phyloP scores from a whole-genome alignment of 768 basidiomycete species.

The Leccinum barrowsii region DNA sequence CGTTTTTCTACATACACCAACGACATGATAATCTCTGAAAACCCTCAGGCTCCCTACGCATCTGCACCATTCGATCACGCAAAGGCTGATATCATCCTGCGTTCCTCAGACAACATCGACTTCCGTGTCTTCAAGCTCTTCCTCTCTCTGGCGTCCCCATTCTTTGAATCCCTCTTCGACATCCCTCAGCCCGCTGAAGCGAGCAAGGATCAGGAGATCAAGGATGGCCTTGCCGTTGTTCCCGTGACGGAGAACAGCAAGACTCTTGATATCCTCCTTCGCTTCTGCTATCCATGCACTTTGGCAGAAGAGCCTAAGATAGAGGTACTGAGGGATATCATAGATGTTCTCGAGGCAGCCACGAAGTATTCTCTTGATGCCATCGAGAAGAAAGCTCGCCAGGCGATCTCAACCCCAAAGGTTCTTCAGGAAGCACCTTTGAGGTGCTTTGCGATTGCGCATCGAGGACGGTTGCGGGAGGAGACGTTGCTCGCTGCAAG shows the following conservation, averaged over 20 bases:
- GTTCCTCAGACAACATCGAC: constrained; percentile 28
- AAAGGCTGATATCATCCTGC: constrained; percentile 25
- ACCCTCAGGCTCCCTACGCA: constrained; percentile 3
- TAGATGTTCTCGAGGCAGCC: constrained; percentile 9
- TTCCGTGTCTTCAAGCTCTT: constrained; percentile 20
- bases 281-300: constrained; percentile 7
- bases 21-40: not conserved
- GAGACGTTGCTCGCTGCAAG: constrained; percentile 29
- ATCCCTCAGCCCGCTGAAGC: constrained; percentile 22
- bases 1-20: not conserved
- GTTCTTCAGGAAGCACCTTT: constrained; percentile 23
- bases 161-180: constrained; percentile 34
- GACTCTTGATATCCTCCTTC: constrained; percentile 17
- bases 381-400: constrained; percentile 14
- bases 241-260: constrained; percentile 5
- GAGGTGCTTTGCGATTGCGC: constrained; percentile 31
- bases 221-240: constrained; percentile 17
- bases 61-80: constrained; percentile 20
- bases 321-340: constrained; percentile 4
- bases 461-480: constrained; percentile 13
- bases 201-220: constrained; percentile 7
- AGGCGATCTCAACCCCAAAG: constrained; percentile 17
- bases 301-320: constrained; percentile 20
- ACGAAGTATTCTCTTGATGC: constrained; percentile 18
- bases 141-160: constrained; percentile 7